Conservation (phyloP, 2,329 filamentous ascomycete species). For the Aspergillus thermomutatus region DNA sequence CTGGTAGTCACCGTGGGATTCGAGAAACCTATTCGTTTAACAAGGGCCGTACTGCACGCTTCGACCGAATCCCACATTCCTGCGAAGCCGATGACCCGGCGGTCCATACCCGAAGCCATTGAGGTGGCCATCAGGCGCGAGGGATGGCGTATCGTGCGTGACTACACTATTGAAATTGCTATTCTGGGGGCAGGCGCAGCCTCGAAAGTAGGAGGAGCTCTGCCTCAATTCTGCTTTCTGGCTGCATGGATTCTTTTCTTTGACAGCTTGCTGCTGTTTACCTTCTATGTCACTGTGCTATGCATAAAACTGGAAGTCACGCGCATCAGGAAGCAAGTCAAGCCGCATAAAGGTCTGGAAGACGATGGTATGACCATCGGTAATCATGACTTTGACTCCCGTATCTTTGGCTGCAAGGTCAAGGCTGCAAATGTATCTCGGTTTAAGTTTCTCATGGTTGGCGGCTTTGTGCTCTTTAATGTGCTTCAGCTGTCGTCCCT, state of each 20-base stretch:
- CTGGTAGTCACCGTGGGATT: conserved; percentile 98
- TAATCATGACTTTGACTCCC: conserved; percentile 88
- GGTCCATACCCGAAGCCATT: no score
- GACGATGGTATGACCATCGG: conserved; percentile 87
- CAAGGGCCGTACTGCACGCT: conserved; percentile 85
- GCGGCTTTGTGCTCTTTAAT: conserved; percentile 87
- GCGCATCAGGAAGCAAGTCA: conserved; percentile 93
- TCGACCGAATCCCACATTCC: conserved; percentile 39
- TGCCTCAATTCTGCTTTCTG: conserved; percentile 97
- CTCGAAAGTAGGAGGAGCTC: conserved; percentile 90
- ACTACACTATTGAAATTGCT: conserved; percentile 89
- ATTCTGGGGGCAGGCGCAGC: conserved; percentile 81
- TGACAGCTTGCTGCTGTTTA: conserved; percentile 90
- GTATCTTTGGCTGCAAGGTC: conserved; percentile 79
- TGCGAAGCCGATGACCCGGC: no score
- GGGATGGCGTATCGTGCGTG: conserved; percentile 66
- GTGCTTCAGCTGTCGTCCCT: conserved; percentile 85
- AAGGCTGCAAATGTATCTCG: conserved; percentile 87
- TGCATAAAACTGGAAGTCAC: conserved; percentile 99
- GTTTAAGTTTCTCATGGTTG: conserved; percentile 97
- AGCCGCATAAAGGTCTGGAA: conserved; percentile 88
- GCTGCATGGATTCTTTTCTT: conserved; percentile 97
- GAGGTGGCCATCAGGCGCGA: conserved; percentile 61
- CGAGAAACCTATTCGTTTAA: conserved; percentile 96
- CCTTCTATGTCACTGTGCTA: conserved; percentile 95